These are phyloP conservation scores for Solanum phureja DNA, from an alignment of 257 asterid genomes.

Conservation along the genomic window DNA sequence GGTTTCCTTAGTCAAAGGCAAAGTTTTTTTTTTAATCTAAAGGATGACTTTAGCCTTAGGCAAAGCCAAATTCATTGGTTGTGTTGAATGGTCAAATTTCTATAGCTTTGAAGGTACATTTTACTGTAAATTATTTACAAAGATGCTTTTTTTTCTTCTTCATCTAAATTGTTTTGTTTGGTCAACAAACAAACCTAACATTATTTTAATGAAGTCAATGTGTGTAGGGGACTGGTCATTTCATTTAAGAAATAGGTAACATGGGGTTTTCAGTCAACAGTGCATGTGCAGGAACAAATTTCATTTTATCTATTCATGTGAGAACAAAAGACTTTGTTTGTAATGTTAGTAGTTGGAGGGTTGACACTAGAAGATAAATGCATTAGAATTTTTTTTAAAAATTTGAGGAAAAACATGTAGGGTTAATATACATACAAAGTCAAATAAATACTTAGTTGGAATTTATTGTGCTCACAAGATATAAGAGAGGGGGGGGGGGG, in stretches of 20 bases:
- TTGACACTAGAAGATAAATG: neutral
- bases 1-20: too few species aligned
- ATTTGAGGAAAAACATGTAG: neutral
- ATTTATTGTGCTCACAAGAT: neutral
- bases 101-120: neutral
- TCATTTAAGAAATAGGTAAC: constrained; percentile 36
- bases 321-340: constrained; percentile 5
- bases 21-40: too few species aligned
- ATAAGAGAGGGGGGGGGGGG: neutral
- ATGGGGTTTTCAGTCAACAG: constrained; percentile 50
- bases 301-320: constrained; percentile 14
- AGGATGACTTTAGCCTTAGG: neutral
- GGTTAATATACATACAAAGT: neutral
- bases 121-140: neutral
- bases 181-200: constrained; percentile 40
- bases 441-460: neutral
- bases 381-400: neutral
- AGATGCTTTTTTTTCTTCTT: neutral
- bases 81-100: neutral
- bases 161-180: constrained; percentile 12
- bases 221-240: constrained; percentile 27
- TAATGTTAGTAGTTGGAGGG: neutral
- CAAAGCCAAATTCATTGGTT: neutral
- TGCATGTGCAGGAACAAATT: constrained; percentile 50
- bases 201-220: constrained; percentile 28